These are phyloP conservation scores for Chaetomium cochliodes DNA, from an alignment of 495 filamentous ascomycete species.

Conservation along the genomic window DNA sequence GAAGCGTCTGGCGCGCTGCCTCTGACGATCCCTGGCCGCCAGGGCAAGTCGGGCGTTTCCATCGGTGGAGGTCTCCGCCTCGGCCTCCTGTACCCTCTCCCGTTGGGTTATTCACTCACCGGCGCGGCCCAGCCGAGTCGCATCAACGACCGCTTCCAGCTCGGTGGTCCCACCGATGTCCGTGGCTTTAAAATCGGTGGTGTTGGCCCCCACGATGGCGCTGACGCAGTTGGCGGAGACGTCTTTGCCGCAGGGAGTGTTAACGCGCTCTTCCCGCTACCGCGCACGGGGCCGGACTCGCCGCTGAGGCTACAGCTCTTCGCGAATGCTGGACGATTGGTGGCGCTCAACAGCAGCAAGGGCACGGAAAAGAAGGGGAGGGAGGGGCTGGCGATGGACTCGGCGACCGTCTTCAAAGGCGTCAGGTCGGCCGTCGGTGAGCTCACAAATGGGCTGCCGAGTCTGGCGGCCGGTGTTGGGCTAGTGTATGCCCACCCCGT, in stretches of 20 bases:
- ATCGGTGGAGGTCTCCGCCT: conserved; percentile 51
- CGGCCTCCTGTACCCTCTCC: conserved; percentile 58
- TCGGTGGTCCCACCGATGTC: conserved; percentile 92
- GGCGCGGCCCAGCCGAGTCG: conserved; percentile 61
- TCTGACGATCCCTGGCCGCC: conserved; percentile 63
- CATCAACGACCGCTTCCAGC: conserved; percentile 90
- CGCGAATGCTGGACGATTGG: conserved; percentile 81
- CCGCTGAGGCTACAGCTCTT: conserved; percentile 89
- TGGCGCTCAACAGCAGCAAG: conserved; percentile 65
- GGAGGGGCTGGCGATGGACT: conserved; percentile 35
- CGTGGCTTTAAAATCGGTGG: conserved; percentile 89
- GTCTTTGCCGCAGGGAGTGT: conserved; percentile 84
- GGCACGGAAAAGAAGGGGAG: conserved; percentile 43
- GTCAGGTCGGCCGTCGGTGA: conserved; percentile 58
- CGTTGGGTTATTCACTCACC: conserved; percentile 57
- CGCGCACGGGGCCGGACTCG: conserved; percentile 69
- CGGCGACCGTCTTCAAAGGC: conserved; percentile 49
- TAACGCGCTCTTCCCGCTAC: conserved; percentile 80
- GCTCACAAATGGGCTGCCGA: conserved; percentile 73
- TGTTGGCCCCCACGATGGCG: conserved; percentile 80
- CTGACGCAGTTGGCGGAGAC: conserved; percentile 86
- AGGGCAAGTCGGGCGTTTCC: conserved; percentile 67
- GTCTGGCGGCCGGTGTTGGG: conserved; percentile 81
- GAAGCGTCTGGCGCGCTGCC: conserved; percentile 74
- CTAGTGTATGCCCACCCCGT: conserved; percentile 90